Evolutionary conservation across 805 yeast genomes (phyloP), one percentile per base, ranked within the genome.

Genomic region (Teunomyces kruisii): DNA sequence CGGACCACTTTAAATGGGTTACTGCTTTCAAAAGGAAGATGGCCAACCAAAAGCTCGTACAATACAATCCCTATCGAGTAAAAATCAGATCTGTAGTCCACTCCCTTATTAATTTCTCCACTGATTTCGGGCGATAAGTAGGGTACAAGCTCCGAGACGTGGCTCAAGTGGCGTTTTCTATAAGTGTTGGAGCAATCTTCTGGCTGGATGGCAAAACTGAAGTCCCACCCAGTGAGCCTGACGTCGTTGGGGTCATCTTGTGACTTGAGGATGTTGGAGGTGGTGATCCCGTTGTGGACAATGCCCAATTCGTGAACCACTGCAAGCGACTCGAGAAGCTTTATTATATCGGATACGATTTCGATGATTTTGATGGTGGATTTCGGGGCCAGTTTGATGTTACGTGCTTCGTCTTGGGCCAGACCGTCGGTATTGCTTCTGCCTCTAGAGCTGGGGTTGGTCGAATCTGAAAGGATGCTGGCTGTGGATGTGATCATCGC

Each of bases 111-210:
- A 9, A 55, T 47, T 22, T 67, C 69, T 1, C 77, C 74, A 17
- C 76, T 67, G 5, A 71, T 65, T 54, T 78, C 83, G 1, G 83
- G 83, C 1, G 81, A 72, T 49, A 75, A 68, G 50, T 70, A 78
- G 0, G 79, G 78, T 15, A 76, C 54, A 46, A 70, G 62, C 24
- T 67, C 70, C 2, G 65, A 63, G 12, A 74, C 58, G 26, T 61
- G 63, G 42, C 61, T 54, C 46, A 69, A 58, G 47, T 75, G 72
- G n/a, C 66, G 56, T 27, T 69, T 63, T 22, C 81, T 54, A 48
- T 66, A 76, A 14, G 75, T 72, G 39, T 68, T 60, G 12, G 67
- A 53, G 24, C 75, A 61, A 44, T 68, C 72, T 45, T 78, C 82
- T 1, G 65, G 63, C 17, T 57, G 58, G 12, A 67, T 58, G 2